Evolutionary conservation across 176 grass and related monocot species (phyloP).

Genomic region (Bromus sterilis): DNA sequence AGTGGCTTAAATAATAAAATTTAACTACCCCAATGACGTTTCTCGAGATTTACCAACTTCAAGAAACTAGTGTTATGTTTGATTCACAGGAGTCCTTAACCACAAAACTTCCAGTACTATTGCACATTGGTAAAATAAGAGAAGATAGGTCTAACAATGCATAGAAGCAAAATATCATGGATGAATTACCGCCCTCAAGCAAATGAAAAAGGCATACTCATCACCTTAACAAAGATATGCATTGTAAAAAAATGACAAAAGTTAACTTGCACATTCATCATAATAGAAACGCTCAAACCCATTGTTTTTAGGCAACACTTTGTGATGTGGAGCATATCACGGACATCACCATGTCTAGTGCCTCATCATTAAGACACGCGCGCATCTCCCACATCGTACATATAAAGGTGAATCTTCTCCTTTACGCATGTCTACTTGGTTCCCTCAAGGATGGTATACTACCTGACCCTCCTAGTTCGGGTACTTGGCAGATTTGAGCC

Average conservation of each 20-base stretch:
- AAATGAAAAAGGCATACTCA: background rate
- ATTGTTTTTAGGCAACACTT: background rate
- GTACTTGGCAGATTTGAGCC: too few relatives aligned
- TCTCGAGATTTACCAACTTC: background rate
- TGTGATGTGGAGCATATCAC: too few relatives aligned
- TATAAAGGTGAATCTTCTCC: too few relatives aligned
- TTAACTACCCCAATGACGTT: background rate
- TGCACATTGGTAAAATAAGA: background rate
- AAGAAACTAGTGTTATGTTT: background rate
- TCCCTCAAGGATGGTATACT: too few relatives aligned
- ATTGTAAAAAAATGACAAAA: background rate
- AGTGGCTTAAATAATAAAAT: background rate
- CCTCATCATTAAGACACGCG: too few relatives aligned
- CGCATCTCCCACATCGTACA: too few relatives aligned
- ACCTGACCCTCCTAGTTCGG: too few relatives aligned
- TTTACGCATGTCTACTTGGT: too few relatives aligned
- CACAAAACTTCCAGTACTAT: background rate
- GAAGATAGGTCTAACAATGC: background rate
- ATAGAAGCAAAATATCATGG: conserved; percentile 1
- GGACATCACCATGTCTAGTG: too few relatives aligned
- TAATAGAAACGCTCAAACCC: background rate
- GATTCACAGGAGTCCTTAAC: background rate
- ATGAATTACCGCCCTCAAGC: background rate
- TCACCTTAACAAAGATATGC: background rate
- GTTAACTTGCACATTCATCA: background rate